Percentiles rank a stretch among this genome's conserved stretches.
These are phyloP conservation scores for Leccinellum luteum DNA, from an alignment of 768 basidiomycete genomes.

Conservation along the genomic window DNA sequence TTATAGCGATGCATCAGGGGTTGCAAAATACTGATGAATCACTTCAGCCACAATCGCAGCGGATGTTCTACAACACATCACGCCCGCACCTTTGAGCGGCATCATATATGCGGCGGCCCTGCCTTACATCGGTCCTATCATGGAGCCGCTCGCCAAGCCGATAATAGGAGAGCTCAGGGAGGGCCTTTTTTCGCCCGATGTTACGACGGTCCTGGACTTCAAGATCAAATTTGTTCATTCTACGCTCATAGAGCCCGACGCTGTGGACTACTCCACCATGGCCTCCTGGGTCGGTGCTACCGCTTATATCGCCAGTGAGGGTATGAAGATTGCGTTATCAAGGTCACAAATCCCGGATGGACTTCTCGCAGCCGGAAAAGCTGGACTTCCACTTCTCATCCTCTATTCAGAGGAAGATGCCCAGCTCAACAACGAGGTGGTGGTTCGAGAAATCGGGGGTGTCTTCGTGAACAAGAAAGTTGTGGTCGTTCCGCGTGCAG, in stretches of 20 bases:
- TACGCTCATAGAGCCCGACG: constrained; percentile 1
- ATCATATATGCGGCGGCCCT: constrained; percentile 6
- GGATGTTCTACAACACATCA: constrained; percentile 1
- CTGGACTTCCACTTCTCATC: neutral
- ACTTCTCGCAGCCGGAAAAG: neutral
- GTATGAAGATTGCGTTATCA: neutral
- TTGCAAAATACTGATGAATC: neutral
- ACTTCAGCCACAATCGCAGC: neutral
- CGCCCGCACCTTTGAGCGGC: neutral
- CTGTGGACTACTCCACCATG: constrained; percentile 4
- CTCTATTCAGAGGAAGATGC: neutral
- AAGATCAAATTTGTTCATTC: constrained; percentile 6
- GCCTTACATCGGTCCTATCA: constrained; percentile 10
- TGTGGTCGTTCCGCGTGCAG: neutral
- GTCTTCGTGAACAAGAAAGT: neutral
- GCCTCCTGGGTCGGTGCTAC: constrained; percentile 4
- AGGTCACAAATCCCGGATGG: neutral
- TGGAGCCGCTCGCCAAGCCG: constrained; percentile 1
- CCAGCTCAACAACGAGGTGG: constrained; percentile 2
- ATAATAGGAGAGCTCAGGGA: neutral
- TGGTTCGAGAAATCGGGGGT: neutral
- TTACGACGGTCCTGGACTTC: neutral
- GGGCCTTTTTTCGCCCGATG: neutral
- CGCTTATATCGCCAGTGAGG: neutral
- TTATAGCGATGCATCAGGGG: neutral